These are phyloP conservation scores for Lasiosphaeris hirsuta DNA, from an alignment of 495 filamentous ascomycete genomes.

Conservation along the genomic window DNA sequence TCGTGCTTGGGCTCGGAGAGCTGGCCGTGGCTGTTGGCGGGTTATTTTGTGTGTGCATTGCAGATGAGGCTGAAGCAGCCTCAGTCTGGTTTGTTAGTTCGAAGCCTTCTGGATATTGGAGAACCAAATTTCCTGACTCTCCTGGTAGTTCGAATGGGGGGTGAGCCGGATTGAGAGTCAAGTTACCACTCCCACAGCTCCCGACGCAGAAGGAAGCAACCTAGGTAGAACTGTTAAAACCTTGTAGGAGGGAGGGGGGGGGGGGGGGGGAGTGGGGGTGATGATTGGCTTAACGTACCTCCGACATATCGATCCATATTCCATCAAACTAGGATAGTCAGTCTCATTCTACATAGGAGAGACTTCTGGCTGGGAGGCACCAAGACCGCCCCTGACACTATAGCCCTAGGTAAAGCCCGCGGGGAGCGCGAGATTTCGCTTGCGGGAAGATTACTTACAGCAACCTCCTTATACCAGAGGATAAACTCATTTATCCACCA, in stretches of 20 bases:
- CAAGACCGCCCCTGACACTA: too few species aligned
- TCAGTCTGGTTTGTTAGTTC: slow-evolving; percentile 67
- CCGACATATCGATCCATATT: slow-evolving; percentile 89
- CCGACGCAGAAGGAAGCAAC: slow-evolving; percentile 78
- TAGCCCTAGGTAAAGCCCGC: too few species aligned
- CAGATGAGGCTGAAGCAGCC: slow-evolving; percentile 54
- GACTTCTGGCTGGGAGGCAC: too few species aligned
- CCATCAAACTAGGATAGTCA: slow-evolving; percentile 60
- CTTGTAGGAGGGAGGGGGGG: not conserved
- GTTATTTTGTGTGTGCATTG: slow-evolving; percentile 30
- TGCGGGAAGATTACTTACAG: slow-evolving; percentile 11
- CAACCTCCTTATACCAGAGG: slow-evolving; percentile 56
- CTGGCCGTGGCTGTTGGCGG: slow-evolving; percentile 27
- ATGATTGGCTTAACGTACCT: slow-evolving; percentile 33
- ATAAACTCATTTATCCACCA: slow-evolving; percentile 74
- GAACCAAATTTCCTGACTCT: slow-evolving; percentile 56
- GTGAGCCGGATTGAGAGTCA: slow-evolving; percentile 68
- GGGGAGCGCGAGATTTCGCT: too few species aligned
- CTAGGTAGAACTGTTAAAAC: not conserved
- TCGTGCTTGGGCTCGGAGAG: slow-evolving; percentile 41
- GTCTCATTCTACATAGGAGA: not conserved
- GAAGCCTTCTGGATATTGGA: slow-evolving; percentile 70
- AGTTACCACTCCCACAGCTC: slow-evolving; percentile 66
- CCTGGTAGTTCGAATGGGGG: slow-evolving; percentile 66
- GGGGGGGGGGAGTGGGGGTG: too few species aligned